A percentile compares a stretch with the other conserved stretches of the same genome.
Evolutionary conservation across 345 rosid species (phyloP).

Genomic region (Carallia brachiata): DNA sequence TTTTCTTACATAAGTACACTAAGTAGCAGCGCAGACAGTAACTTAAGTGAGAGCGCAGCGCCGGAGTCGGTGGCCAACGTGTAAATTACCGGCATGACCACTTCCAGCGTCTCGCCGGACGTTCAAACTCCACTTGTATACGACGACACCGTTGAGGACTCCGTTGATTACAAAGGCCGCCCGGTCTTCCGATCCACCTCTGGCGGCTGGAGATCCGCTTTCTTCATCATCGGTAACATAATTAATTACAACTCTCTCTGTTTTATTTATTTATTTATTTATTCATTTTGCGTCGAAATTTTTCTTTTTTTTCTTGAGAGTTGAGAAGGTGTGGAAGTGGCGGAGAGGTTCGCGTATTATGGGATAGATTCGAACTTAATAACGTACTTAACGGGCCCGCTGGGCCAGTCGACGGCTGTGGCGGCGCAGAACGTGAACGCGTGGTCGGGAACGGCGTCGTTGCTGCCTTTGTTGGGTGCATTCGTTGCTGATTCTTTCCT

Average conservation of each 20-base stretch:
- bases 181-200: conserved; percentile 12
- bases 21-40: too few species aligned
- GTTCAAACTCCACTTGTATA: not conserved
- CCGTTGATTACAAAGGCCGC: conserved; percentile 16
- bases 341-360: conserved; percentile 20
- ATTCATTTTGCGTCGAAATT: too few species aligned
- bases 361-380: conserved; percentile 23
- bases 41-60: too few species aligned
- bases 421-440: conserved; percentile 17
- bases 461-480: conserved; percentile 17
- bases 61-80: too few species aligned
- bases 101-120: not conserved
- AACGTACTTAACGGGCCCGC: conserved; percentile 16
- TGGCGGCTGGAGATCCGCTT: conserved; percentile 23
- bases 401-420: conserved; percentile 13
- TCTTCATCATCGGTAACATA: conserved; percentile 15
- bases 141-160: conserved; percentile 6
- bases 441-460: conserved; percentile 14
- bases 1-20: too few species aligned
- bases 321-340: conserved; percentile 15
- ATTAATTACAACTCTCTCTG: too few species aligned
- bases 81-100: not conserved
- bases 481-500: conserved; percentile 19
- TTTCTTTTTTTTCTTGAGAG: not conserved
- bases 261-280: too few species aligned